These are phyloP conservation scores for Globisporangium apiculatum DNA, from an alignment of 352 stramenopile genomes.

Conservation along the genomic window DNA sequence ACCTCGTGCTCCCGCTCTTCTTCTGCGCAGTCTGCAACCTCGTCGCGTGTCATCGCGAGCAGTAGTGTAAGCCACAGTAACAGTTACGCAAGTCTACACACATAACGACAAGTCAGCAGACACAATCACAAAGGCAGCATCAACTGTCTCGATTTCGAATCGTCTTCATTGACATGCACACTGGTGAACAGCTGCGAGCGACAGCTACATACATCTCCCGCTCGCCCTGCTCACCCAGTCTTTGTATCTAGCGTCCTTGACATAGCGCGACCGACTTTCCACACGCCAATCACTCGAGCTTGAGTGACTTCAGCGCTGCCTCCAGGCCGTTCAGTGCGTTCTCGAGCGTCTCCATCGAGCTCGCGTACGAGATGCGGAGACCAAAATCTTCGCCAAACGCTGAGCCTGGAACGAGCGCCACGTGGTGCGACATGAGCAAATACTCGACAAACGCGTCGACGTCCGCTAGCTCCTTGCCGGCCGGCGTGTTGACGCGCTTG, in stretches of 20 bases:
- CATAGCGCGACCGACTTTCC: too few species aligned
- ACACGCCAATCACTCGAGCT: conserved; percentile 18
- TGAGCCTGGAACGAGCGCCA: conserved; percentile 94
- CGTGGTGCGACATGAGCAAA: conserved; percentile 84
- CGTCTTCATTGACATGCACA: not conserved
- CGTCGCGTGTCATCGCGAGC: conserved; percentile 24
- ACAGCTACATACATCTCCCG: too few species aligned
- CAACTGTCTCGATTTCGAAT: too few species aligned
- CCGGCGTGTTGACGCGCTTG: conserved; percentile 28
- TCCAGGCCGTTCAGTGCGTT: conserved; percentile 60
- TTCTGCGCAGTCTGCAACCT: conserved; percentile 52
- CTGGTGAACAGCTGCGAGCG: too few species aligned
- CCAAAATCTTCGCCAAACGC: conserved; percentile 91
- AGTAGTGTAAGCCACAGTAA: not conserved
- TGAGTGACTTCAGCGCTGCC: conserved; percentile 41
- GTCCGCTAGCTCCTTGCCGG: conserved; percentile 23
- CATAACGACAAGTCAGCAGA: not conserved
- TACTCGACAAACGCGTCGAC: conserved; percentile 87
- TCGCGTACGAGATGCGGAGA: conserved; percentile 94
- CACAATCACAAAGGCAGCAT: too few species aligned
- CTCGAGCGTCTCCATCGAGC: conserved; percentile 81
- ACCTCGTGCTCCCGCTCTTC: conserved; percentile 73
- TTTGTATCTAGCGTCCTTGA: too few species aligned
- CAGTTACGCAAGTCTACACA: not conserved
- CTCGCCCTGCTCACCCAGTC: too few species aligned